phyloP scores from a whole-genome alignment of 257 asterid species.

The Solanum pinnatisectum region DNA sequence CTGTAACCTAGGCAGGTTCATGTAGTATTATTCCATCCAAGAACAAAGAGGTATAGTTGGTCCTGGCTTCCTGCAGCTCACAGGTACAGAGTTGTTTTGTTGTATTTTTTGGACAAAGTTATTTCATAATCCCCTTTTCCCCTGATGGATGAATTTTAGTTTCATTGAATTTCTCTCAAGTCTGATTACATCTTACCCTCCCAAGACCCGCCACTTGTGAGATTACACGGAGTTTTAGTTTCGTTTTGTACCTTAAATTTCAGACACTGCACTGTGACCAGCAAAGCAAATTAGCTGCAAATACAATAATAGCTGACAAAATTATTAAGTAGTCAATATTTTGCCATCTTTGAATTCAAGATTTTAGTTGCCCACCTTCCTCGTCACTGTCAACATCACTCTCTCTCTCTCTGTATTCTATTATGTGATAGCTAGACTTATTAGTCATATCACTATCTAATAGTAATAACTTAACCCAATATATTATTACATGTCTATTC shows the following conservation, averaged over 20 bases:
- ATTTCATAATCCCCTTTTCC: neutral
- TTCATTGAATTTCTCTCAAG: neutral
- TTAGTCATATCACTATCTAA: neutral
- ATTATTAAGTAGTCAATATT: neutral
- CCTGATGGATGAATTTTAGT: neutral
- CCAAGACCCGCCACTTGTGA: neutral
- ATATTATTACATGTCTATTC: neutral
- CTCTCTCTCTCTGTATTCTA: neutral
- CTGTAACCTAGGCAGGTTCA: neutral
- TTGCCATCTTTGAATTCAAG: neutral
- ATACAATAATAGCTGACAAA: neutral
- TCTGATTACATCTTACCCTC: neutral
- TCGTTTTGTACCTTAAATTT: neutral
- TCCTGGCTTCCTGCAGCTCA: neutral
- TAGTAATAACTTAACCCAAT: neutral
- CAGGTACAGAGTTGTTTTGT: neutral
- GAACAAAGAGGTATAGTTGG: neutral
- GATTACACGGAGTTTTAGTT: neutral
- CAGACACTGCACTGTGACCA: neutral
- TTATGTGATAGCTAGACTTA: neutral
- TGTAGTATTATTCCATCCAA: neutral
- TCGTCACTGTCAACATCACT: conserved; percentile 2
- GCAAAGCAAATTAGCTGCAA: neutral
- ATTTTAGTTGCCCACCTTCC: neutral
- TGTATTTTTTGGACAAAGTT: neutral